Conservation (phyloP, 805 yeast species). For the Yamadazyma scolyti region DNA sequence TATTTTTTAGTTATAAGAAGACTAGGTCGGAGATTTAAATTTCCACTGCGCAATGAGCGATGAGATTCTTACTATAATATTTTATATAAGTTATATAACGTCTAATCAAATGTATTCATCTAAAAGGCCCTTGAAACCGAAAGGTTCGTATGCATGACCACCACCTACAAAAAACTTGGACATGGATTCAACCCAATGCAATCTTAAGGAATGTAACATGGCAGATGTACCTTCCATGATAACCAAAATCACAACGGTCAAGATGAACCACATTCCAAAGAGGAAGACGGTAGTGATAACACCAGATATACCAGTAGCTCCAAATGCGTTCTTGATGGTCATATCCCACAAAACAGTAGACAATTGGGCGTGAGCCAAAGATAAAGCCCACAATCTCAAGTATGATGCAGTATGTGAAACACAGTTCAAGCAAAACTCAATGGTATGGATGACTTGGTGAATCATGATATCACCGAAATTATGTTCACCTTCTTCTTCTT, state of each 20-base stretch:
- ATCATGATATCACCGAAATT: slow-evolving; percentile 92
- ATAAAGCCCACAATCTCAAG: slow-evolving; percentile 93
- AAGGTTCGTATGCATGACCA: slow-evolving; percentile 89
- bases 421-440: slow-evolving; percentile 94
- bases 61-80: neutral
- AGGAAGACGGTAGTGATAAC: slow-evolving; percentile 71
- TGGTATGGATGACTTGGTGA: slow-evolving; percentile 96
- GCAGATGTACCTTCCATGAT: slow-evolving; percentile 99
- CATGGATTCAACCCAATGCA: slow-evolving; percentile 99
- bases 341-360: slow-evolving; percentile 94
- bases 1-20: neutral
- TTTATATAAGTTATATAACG: neutral
- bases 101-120: slow-evolving; percentile 12
- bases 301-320: slow-evolving; percentile 59
- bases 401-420: slow-evolving; percentile 99
- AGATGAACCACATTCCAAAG: slow-evolving; percentile 92
- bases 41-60: slow-evolving; percentile 6
- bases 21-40: no score
- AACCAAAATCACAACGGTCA: slow-evolving; percentile 88
- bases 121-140: slow-evolving; percentile 50
- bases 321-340: slow-evolving; percentile 84
- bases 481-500: slow-evolving; percentile 53
- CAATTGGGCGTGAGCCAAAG: slow-evolving; percentile 94
- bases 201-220: slow-evolving; percentile 96
- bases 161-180: slow-evolving; percentile 97